phyloP scores from a whole-genome alignment of 768 basidiomycete species.

The Candolleomyces aberdarensis region DNA sequence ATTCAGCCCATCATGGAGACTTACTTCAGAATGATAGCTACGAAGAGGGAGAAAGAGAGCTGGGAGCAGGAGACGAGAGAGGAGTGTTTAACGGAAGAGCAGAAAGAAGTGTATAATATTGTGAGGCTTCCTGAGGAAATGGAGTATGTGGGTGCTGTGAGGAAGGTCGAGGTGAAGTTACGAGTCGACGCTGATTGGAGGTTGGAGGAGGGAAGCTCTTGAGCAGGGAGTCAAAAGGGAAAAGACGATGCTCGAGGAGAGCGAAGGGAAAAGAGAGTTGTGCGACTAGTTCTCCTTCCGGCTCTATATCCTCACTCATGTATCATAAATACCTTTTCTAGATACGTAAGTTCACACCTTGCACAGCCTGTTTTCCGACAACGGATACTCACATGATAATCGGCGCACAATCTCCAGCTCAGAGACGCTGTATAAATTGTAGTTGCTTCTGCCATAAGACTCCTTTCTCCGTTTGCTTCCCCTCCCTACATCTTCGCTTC shows the following conservation, averaged over 20 bases:
- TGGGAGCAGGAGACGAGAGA: constrained; percentile 57
- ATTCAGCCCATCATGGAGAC: too few species aligned
- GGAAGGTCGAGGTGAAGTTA: constrained; percentile 52
- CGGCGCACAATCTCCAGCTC: too few species aligned
- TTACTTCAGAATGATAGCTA: constrained; percentile 56
- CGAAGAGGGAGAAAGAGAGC: constrained; percentile 57
- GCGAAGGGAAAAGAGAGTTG: neutral
- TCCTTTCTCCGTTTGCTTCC: too few species aligned
- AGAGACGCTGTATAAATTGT: too few species aligned
- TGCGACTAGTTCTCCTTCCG: too few species aligned
- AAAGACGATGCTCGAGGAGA: neutral
- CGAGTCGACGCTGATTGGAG: constrained; percentile 34
- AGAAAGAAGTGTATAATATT: constrained; percentile 47
- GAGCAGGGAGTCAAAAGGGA: neutral
- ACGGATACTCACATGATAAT: too few species aligned
- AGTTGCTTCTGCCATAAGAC: too few species aligned
- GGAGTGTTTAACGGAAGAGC: constrained; percentile 52
- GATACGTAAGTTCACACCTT: too few species aligned
- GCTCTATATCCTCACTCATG: too few species aligned
- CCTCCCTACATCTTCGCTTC: too few species aligned
- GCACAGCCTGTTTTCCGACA: too few species aligned
- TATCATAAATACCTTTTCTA: too few species aligned
- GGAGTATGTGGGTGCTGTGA: constrained; percentile 69
- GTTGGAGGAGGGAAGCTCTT: constrained; percentile 20
- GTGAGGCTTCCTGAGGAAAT: constrained; percentile 55